Conservation (phyloP, 768 basidiomycete species). For the Boletus fagicola region DNA sequence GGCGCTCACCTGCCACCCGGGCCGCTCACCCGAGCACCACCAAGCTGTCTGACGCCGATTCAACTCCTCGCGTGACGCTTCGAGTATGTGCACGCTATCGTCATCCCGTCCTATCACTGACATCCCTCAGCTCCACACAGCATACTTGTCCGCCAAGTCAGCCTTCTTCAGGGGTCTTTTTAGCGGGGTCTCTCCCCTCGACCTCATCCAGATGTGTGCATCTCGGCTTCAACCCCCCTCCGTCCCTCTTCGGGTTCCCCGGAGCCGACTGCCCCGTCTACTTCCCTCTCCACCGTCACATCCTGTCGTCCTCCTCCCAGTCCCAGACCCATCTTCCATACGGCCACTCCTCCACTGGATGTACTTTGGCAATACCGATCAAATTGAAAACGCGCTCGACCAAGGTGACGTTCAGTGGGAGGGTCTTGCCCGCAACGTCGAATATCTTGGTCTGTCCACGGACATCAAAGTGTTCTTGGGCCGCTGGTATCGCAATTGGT, state of each 20-base stretch:
- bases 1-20: constrained; percentile 8
- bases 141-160: constrained; percentile 82
- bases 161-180: constrained; percentile 69
- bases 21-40: not conserved
- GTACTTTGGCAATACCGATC: constrained; percentile 70
- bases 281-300: constrained; percentile 62
- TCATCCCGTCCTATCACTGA: constrained; percentile 6
- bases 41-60: constrained; percentile 50
- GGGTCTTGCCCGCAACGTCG: constrained; percentile 83
- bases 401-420: constrained; percentile 74
- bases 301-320: constrained; percentile 68
- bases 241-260: constrained; percentile 38
- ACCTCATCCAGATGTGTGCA: constrained; percentile 45
- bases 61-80: constrained; percentile 57
- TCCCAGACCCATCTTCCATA: constrained; percentile 72
- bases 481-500: constrained; percentile 70
- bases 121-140: constrained; percentile 63
- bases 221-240: constrained; percentile 17
- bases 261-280: constrained; percentile 60
- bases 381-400: constrained; percentile 67
- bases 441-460: constrained; percentile 75
- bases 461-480: constrained; percentile 78
- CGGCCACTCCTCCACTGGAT: constrained; percentile 75
- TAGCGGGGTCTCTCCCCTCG: constrained; percentile 60
- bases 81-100: constrained; percentile 45